Evolutionary conservation across 2,329 filamentous ascomycete species (phyloP).

Genomic region (Epichloe coenophiala): DNA sequence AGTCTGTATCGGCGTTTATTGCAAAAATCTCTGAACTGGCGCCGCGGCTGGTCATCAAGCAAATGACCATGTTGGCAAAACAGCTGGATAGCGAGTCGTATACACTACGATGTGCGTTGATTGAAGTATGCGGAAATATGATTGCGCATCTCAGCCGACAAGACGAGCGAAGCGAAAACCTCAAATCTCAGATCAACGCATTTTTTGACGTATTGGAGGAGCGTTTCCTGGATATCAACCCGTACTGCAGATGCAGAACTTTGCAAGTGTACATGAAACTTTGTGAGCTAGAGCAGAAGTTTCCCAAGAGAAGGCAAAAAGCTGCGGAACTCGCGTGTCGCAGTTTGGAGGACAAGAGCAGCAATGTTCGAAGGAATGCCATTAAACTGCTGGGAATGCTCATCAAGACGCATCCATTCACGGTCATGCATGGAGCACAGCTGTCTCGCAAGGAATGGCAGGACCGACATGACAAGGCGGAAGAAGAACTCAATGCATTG

Average conservation of each 20-base stretch:
- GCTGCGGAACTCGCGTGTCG: constrained; percentile 77
- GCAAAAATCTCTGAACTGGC: constrained; percentile 85
- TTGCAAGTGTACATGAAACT: constrained; percentile 89
- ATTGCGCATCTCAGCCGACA: constrained; percentile 82
- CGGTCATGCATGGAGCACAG: constrained; percentile 77
- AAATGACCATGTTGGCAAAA: constrained; percentile 91
- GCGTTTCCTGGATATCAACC: constrained; percentile 90
- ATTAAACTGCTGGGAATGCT: constrained; percentile 82
- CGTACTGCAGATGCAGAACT: constrained; percentile 81
- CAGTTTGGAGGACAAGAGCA: constrained; percentile 95
- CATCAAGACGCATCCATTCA: constrained; percentile 90
- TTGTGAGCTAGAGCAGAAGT: constrained; percentile 91
- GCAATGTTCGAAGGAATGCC: constrained; percentile 87
- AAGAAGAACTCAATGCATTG: constrained; percentile 67
- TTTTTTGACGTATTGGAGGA: constrained; percentile 97
- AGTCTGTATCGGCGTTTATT: constrained; percentile 90
- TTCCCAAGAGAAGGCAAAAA: constrained; percentile 78
- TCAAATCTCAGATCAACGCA: constrained; percentile 88
- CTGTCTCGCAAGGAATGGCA: constrained; percentile 79
- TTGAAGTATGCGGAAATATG: constrained; percentile 95
- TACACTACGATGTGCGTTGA: constrained; percentile 81
- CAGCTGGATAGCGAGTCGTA: constrained; percentile 96
- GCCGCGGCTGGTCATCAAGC: constrained; percentile 86
- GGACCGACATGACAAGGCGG: constrained; percentile 65
- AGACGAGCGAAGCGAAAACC: constrained; percentile 81